Percentiles rank a stretch among this genome's conserved stretches.
phyloP scores from a whole-genome alignment of 768 basidiomycete species.

The Psilocybe subaeruginosa region DNA sequence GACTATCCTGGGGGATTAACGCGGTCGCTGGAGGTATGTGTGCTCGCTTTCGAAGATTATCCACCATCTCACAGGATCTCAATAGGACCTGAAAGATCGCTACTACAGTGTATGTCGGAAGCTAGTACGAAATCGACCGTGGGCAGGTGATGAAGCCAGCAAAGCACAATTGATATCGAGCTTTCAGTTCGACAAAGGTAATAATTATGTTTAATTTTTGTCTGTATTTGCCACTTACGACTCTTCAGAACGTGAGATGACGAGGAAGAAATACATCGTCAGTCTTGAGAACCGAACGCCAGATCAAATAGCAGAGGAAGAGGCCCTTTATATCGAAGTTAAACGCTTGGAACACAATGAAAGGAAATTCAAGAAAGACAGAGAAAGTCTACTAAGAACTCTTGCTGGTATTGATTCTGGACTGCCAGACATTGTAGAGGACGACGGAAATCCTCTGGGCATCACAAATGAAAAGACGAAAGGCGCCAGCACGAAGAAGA shows the following conservation, averaged over 20 bases:
- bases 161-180: slow-evolving; percentile 70
- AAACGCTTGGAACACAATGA: slow-evolving; percentile 96
- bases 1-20: slow-evolving; percentile 59
- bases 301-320: slow-evolving; percentile 92
- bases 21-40: slow-evolving; percentile 72
- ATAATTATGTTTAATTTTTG: slow-evolving; percentile 5
- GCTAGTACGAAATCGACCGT: slow-evolving; percentile 82
- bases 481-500: slow-evolving; percentile 42
- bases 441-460: slow-evolving; percentile 57
- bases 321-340: slow-evolving; percentile 90
- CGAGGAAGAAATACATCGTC: slow-evolving; percentile 84
- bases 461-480: slow-evolving; percentile 42
- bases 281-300: slow-evolving; percentile 89
- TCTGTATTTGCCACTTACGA: background rate
- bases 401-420: slow-evolving; percentile 89
- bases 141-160: slow-evolving; percentile 77
- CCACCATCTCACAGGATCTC: slow-evolving; percentile 5
- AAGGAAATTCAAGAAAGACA: slow-evolving; percentile 81
- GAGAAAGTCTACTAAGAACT: slow-evolving; percentile 85
- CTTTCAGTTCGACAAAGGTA: slow-evolving; percentile 90
- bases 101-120: slow-evolving; percentile 93
- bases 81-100: slow-evolving; percentile 89
- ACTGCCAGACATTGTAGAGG: slow-evolving; percentile 71
- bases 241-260: slow-evolving; percentile 75
- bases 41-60: background rate